Conservation (phyloP, 1,284 basidiomycete species). For the Puccinia novopanici region DNA sequence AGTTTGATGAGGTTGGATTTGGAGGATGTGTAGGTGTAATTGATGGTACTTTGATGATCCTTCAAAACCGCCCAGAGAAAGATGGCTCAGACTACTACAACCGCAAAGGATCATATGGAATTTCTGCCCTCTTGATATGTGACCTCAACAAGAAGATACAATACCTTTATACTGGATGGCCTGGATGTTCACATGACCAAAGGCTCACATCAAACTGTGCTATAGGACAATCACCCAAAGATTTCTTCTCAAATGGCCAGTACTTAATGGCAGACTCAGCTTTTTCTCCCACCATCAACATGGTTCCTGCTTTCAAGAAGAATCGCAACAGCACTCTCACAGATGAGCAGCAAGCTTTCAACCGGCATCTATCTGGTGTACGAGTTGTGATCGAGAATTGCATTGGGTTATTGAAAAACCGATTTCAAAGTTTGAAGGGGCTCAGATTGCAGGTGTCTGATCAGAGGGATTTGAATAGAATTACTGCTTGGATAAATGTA, state of each 20-base stretch:
- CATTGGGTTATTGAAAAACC: too few relatives aligned
- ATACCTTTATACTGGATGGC: too few relatives aligned
- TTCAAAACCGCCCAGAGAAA: neutral
- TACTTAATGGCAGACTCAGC: neutral
- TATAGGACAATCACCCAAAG: neutral
- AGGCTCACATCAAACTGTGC: neutral
- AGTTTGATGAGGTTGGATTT: too few relatives aligned
- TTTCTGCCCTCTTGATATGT: neutral
- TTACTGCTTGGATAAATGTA: too few relatives aligned
- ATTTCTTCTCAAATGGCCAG: neutral
- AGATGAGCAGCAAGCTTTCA: neutral
- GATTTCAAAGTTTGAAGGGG: too few relatives aligned
- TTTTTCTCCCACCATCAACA: neutral
- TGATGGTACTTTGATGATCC: neutral
- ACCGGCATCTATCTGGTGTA: neutral
- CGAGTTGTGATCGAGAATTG: too few relatives aligned
- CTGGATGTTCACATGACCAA: slow-evolving; percentile 1
- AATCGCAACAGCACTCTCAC: neutral
- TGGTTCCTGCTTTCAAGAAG: neutral
- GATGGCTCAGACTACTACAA: neutral
- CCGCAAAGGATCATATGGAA: neutral
- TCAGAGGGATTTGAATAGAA: too few relatives aligned
- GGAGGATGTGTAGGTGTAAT: neutral
- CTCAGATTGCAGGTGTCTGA: too few relatives aligned
- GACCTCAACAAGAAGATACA: neutral